Evolutionary conservation across 805 yeast species (phyloP), one percentile per base, ranked within the genome.

Genomic region (Lachancea nothofagi): DNA sequence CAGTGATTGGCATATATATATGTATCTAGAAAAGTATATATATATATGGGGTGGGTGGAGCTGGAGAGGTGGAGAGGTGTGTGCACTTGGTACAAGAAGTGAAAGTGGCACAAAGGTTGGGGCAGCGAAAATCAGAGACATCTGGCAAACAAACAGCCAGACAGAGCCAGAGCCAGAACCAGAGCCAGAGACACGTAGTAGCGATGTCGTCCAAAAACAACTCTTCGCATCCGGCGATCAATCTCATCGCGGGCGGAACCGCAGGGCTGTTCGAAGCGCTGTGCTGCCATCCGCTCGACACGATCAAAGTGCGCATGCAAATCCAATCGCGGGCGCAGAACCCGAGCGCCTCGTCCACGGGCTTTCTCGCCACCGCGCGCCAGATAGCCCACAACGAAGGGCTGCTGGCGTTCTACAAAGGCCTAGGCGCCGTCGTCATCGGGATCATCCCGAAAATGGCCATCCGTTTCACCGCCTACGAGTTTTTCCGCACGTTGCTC

Each of bases 361-460:
- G 97, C 0, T 87, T 90, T 55, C 55, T 87, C 44, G 72, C 69
- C 37, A 90, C 97, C 3, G 97, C 96, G 52, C 67, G 74, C 38
- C 71, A 73, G 44, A 89, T 90, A 49, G 85, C 79, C 41, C 71
- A 72, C 43, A 77, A 84, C 45, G 97, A 90, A 62, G 83, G 94
- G 4, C 72, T 86, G 45, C 69, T 86, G 39, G 90, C 96, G 4
- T 74, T 90, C 19, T 90, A 90, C 70, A 89, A 90, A 62, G 98
- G 98, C 41, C 74, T 90, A 38, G 97, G 97, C 21, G 97, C 98
- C 17, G 98, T 90, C 43, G 85, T 88, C 44, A 84, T 90, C 58
- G 98, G 98, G 43, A 90, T 90, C 56, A 95, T 90, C 38, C 98
- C 98, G 42, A 90, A 90, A 62, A 90, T 90, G 98, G 97, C 96